Evolutionary conservation across 257 asterid species (phyloP).

Genomic region (Nicotiana noctiflora): DNA sequence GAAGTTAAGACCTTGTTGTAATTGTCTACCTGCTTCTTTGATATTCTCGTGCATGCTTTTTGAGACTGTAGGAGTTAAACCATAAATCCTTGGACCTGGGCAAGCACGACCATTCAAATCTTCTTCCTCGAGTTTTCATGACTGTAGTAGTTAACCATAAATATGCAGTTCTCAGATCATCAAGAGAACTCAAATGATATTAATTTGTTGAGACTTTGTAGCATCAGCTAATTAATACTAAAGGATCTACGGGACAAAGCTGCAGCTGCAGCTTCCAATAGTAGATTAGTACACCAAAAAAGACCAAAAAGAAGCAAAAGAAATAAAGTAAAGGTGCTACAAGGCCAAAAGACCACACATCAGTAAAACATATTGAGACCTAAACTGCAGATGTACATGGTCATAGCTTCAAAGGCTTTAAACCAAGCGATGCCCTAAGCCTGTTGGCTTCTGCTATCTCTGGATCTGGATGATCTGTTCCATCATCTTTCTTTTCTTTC

Average conservation of each 20-base stretch:
- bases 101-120: neutral
- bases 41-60: neutral
- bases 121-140: neutral
- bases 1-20: neutral
- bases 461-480: slow-evolving; percentile 97
- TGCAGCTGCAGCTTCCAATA: neutral
- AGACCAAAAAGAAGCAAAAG: neutral
- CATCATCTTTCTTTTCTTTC: slow-evolving; percentile 61
- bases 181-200: neutral
- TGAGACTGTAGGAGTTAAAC: neutral
- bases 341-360: neutral
- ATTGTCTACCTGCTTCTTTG: neutral
- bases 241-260: neutral
- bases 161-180: neutral
- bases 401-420: slow-evolving; percentile 61
- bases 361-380: neutral
- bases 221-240: neutral
- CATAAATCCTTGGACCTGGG: neutral
- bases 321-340: neutral
- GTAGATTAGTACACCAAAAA: neutral
- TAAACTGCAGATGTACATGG: neutral
- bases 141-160: no score
- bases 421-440: slow-evolving; percentile 77
- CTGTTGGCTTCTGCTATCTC: slow-evolving; percentile 91
- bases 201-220: neutral